Evolutionary conservation across 2,329 filamentous ascomycete species (phyloP), one percentile per base, ranked within the genome.

Genomic region (Fusarium cicatricum): DNA sequence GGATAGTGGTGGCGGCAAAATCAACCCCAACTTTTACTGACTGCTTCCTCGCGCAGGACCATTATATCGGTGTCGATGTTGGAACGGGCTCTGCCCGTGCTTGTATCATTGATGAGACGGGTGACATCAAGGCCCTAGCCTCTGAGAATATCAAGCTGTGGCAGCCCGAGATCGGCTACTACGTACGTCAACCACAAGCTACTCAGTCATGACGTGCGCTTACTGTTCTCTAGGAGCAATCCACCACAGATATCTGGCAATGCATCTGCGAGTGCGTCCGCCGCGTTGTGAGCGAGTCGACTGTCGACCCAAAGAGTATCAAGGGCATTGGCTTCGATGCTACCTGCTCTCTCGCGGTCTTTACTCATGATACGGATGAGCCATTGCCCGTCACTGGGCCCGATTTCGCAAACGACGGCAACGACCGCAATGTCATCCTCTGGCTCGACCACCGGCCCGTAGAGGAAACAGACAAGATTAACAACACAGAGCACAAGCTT

Each of bases 391-490:
- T 99, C 17, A 97, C 93, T 2, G 91, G 91, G 0, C 93, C 92
- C 3, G 86, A 90, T 67, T 98, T 97, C 69, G 52, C 66, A 52
- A 85, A 90, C 66, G 88, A 90, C 65, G 88, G 86, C 50, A 90
- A 93, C 67, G 92, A 97, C 73, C 90, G 92, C 65, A 99, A 99
- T 72, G 90, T 99, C 68, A 92, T 99, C 54, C 82, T 99, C 19
- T 99, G 95, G 95, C 89, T 99, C 51, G 95, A 99, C 75, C 95
- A 99, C 76, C 87, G 95, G 33, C 92, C 95, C 1, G 86, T 95
- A 12, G 86, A 91, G 57, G 95, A 99, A 82, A 96, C 94, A 0
- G 88, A 91, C 60, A 90, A 91, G 78, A 96, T 99, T 79, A 99
- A 99, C 75, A 86, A 87, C 49, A 98, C 95, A 3, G 84, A 88